Base-by-base conservation (phyloP, 129 eudicot species). In the Deinandra increscens region DNA sequence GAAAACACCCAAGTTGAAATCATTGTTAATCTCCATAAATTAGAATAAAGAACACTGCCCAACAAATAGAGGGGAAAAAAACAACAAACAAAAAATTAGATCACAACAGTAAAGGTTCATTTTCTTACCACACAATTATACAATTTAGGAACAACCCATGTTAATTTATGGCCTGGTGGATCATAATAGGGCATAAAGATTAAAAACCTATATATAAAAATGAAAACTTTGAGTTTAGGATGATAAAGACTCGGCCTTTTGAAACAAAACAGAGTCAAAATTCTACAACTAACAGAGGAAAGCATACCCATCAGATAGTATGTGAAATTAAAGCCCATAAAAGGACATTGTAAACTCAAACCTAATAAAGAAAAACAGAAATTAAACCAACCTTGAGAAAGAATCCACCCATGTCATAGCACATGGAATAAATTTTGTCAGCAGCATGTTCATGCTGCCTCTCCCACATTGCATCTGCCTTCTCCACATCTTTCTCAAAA, bases 401-500 rank as follows among this genome's bases (percentile, higher is more conserved):
- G 75, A 92, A 92, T 54, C 98, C 98, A 66, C 96, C 95, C 81
- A 92, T 89, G 29, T 92, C 88, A 83, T 84, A 74, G 41, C 98
- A 92, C 98, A 92, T 86, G 36, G 88, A 78, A 71, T 92, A 92
- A 42, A 92, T 81, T 78, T 92, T 92, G 63, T 84, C 95, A 79
- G 98, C 98, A 4, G 98, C 98, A 84, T 86, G 20, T 37, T 92
- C 95, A 75, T 92, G 98, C n/a, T 89, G 98, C 58, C 86, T 84
- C 80, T 89, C 98, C 98, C 98, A 92, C 98, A 92, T 82, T 85
- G 72, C 86, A 54, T 92, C 98, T 76, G 90, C 88, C 83, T 84
- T 92, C 70, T 83, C 77, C 70, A 71, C 90, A 83, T 93, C 88
- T 79, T 87, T 93, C 77, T 79, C 98, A 23, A 93, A 88, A 81